These are phyloP conservation scores for Penicillium taxi DNA, from an alignment of 495 filamentous ascomycete genomes.

Conservation along the genomic window DNA sequence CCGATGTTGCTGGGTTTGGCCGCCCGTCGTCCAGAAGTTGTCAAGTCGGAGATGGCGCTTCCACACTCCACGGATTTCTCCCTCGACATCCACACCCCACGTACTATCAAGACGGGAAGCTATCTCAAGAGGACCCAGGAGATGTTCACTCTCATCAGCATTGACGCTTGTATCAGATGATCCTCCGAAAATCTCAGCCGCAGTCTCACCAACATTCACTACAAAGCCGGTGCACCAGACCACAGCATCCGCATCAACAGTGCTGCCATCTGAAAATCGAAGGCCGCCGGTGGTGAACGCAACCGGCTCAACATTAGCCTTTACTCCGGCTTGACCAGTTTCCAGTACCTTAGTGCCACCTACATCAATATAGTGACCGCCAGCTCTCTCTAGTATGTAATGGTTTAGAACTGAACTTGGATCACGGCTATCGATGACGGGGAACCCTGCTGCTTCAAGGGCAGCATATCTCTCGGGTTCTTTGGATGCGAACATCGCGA, in stretches of 20 bases:
- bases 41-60: slow-evolving; percentile 26
- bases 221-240: slow-evolving; percentile 34
- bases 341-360: slow-evolving; percentile 27
- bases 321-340: slow-evolving; percentile 23
- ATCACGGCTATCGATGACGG: slow-evolving; percentile 16
- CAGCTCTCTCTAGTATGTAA: slow-evolving; percentile 19
- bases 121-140: slow-evolving; percentile 16
- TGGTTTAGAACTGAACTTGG: slow-evolving; percentile 10
- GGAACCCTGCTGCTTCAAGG: slow-evolving; percentile 13
- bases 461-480: slow-evolving; percentile 14
- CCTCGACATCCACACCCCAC: slow-evolving; percentile 32
- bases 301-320: slow-evolving; percentile 19
- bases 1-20: not conserved
- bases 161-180: too few species aligned
- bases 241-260: slow-evolving; percentile 28
- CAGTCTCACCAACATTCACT: slow-evolving; percentile 15
- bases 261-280: slow-evolving; percentile 25
- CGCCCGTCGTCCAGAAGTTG: slow-evolving; percentile 33
- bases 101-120: slow-evolving; percentile 28
- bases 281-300: slow-evolving; percentile 25
- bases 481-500: slow-evolving; percentile 8
- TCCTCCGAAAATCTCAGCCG: slow-evolving; percentile 19
- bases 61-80: slow-evolving; percentile 31
- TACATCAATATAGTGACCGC: slow-evolving; percentile 37
- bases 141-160: not conserved